Base-by-base conservation (phyloP, 1,139 yeast species). In the Lodderomyces beijingensis region DNA sequence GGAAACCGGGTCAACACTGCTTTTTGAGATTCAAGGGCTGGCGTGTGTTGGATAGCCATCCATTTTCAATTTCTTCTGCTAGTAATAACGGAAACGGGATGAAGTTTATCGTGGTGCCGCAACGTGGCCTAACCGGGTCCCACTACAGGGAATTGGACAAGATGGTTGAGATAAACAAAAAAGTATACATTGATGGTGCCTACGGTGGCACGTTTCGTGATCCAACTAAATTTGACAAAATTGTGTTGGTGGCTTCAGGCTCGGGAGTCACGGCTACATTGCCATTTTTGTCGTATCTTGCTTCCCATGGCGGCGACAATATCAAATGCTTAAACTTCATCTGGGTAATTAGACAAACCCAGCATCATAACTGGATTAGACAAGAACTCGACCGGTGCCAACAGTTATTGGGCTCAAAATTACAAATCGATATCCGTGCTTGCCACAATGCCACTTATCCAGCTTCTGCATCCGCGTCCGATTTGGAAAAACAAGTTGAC, bases 1-100 rank as follows among this genome's bases (percentile, higher is more conserved):
- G 84, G 83, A 45, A 36, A 20, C 78, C 84, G 1, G 84, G 85
- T 16, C 83, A 78, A 44, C 85, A 78, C 50, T 59, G 77, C 13
- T 76, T 62, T 46, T 55, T 78, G 20, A 60, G 81, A 42, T 66
- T 75, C 42, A 56, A 60, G 3, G 74, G 72, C 0, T 47, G 65
- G 7, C 62, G 70, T 39, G 44, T 65, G 18, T 49, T 76, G 26
- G 81, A 76, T 38, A 76, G 71, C 46, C 85, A 78, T 51, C 85
- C 85, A 8, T 78, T 78, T 49, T 75, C 83, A 2, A 65, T 78
- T n/a, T 63, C 73, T 3, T 37, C 57, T 22, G 54, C 53, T 25
- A 41, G 40, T n/a, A 45, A 39, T 8, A 49, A 43, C 22, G 26
- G 17, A 9, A 11, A 10, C 14, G 42, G 36, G n/a, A 51, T 78